A percentile compares a stretch with the other conserved stretches of the same genome.
Evolutionary conservation across 179 eudicot genomes (phyloP).

Genomic region (Dionaea muscipula): DNA sequence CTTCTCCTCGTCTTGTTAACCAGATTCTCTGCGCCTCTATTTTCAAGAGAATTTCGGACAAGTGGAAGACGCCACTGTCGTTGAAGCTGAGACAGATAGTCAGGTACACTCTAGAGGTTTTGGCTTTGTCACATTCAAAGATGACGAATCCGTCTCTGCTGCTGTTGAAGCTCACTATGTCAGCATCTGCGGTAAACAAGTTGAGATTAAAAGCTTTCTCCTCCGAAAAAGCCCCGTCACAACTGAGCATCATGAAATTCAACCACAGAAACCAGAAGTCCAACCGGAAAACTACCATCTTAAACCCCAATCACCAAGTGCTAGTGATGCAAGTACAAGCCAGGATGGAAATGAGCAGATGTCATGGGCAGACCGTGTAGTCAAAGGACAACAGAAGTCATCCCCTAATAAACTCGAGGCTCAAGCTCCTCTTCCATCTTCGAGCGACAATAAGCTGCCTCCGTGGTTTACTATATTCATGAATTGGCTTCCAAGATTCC

Average conservation of each 20-base stretch:
- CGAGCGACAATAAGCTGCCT: conserved; percentile 11
- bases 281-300: conserved; percentile 8
- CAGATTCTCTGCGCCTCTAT: conserved; percentile 16
- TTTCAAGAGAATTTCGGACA: conserved; percentile 27
- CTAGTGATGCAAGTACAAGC: conserved; percentile 4
- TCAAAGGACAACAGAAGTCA: conserved; percentile 7
- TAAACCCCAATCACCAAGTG: conserved; percentile 8
- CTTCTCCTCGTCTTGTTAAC: conserved; percentile 4
- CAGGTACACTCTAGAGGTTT: conserved; percentile 22
- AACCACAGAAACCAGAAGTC: conserved; percentile 9
- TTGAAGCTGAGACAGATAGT: conserved; percentile 17
- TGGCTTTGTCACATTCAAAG: conserved; percentile 30
- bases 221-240: conserved; percentile 12
- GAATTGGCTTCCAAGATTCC: conserved; percentile 34
- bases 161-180: conserved; percentile 29
- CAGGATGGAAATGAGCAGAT: conserved; percentile 6
- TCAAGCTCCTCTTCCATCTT: background rate
- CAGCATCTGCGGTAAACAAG: conserved; percentile 25
- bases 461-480: conserved; percentile 17
- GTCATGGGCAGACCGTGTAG: conserved; percentile 28
- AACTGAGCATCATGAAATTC: conserved; percentile 13
- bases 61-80: conserved; percentile 20
- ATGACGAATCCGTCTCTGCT: conserved; percentile 20
- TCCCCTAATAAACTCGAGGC: conserved; percentile 1
- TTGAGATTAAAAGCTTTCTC: conserved; percentile 25